Percentiles rank a stretch among this genome's conserved stretches.
Conservation (phyloP, 129 eudicot genomes). For the Ambrosia trifida region DNA sequence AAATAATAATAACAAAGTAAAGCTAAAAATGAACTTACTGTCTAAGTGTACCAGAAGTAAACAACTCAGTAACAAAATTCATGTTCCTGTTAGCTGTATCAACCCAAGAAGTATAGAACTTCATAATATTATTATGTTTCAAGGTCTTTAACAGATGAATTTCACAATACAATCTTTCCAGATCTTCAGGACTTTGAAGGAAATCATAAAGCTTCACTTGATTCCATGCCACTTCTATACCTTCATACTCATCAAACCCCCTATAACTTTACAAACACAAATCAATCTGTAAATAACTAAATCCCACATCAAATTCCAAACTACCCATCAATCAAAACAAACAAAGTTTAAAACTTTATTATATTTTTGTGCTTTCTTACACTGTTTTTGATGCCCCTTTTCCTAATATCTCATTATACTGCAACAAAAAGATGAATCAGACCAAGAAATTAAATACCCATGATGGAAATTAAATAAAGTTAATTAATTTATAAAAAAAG, state of each 20-base stretch:
- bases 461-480: not conserved
- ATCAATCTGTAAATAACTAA: not conserved
- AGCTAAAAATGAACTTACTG: constrained; percentile 54
- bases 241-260: constrained; percentile 96
- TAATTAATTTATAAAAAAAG: not conserved
- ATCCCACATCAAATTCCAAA: not conserved
- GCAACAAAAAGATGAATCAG: constrained; percentile 28
- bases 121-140: constrained; percentile 89
- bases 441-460: not conserved
- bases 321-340: not conserved
- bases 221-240: constrained; percentile 97
- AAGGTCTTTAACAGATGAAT: constrained; percentile 87
- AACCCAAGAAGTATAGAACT: constrained; percentile 95
- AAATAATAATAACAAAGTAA: not conserved
- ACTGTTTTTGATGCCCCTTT: constrained; percentile 95
- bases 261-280: constrained; percentile 53
- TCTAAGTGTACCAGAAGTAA: constrained; percentile 97
- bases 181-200: constrained; percentile 85
- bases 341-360: not conserved
- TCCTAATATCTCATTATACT: constrained; percentile 92
- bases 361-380: constrained; percentile 53
- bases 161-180: constrained; percentile 80
- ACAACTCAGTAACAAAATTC: constrained; percentile 94
- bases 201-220: constrained; percentile 85
- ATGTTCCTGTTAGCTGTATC: constrained; percentile 81